Evolutionary conservation across 495 filamentous ascomycete genomes (phyloP).

Genomic region (Talaromyces liani): DNA sequence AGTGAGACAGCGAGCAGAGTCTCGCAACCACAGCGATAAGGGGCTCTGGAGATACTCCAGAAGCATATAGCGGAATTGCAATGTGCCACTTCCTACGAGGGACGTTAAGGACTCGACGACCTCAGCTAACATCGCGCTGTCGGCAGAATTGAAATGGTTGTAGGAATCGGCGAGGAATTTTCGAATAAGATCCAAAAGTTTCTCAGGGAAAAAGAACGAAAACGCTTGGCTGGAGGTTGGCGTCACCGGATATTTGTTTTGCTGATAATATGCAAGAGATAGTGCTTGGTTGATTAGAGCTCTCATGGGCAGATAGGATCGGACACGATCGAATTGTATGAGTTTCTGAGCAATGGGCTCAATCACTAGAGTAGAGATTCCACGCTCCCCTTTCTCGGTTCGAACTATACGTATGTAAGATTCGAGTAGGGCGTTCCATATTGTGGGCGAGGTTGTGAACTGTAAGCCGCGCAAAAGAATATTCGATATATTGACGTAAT

Average conservation of each 20-base stretch:
- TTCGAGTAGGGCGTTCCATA: conserved; percentile 57
- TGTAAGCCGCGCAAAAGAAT: conserved; percentile 57
- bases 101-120: conserved; percentile 36
- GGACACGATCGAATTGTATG: conserved; percentile 12
- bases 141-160: conserved; percentile 16
- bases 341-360: conserved; percentile 60
- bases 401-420: conserved; percentile 50
- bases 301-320: conserved; percentile 22
- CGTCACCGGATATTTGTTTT: neutral
- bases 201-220: conserved; percentile 16
- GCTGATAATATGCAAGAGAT: conserved; percentile 24
- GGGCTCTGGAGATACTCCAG: conserved; percentile 26
- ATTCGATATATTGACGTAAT: conserved; percentile 63
- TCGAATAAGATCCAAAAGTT: conserved; percentile 20
- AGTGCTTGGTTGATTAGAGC: conserved; percentile 28
- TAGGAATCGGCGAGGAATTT: conserved; percentile 26
- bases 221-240: neutral
- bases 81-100: conserved; percentile 27
- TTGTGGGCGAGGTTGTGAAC: conserved; percentile 31
- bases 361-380: conserved; percentile 51
- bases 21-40: conserved; percentile 27
- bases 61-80: conserved; percentile 22
- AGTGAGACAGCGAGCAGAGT: conserved; percentile 22
- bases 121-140: conserved; percentile 18
- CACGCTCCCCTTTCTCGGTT: conserved; percentile 58